Base-by-base conservation (phyloP, 1,139 yeast genomes). In the Trichomonascaceae sp. region DNA sequence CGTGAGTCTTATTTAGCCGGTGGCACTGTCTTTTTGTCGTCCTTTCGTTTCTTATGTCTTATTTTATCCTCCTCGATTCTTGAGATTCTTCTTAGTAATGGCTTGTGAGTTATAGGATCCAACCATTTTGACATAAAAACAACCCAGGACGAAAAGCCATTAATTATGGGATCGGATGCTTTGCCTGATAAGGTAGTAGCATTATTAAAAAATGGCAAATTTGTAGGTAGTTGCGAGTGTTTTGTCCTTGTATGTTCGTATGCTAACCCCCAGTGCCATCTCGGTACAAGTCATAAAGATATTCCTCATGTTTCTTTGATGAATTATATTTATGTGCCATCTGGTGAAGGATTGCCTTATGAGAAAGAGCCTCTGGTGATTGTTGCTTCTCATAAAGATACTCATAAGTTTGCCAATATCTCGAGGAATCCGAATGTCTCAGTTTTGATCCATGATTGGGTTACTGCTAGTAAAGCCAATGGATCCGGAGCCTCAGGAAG, bases 291-390 rank as follows among this genome's bases (percentile, higher is more conserved):
- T 56, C 71, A 77, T 50, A 69, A 75, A 24, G 73, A 83, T 52
- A 78, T 84, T 55, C 97, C 97, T 7, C 95, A 90, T 61, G 95
- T 89, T 1, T 80, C 93, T 12, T 77, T 90, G 61, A 90, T 90
- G 97, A 90, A 88, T 70, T 90, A 87, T 67, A 83, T 93, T 3
- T 87, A 82, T 61, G 67, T 83, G 10, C 68, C 66, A 38, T 61
- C 64, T 8, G 74, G 70, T 12, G 69, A 71, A 6, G 63, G 64
- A 1, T 68, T 55, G n/a, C 70, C 68, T 6, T 60, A 65, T 43
- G 77, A 73, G 46, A 65, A 68, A 4, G 77, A 77, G 53, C 69
- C 77, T 6, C 76, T 78, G 57, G 79, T 89, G 50, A 80, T 90
- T 39, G 74, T 90, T 56, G 81, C 95, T 6, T 83, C 95, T 1